Base-by-base conservation (phyloP, 2,329 filamentous ascomycete species). In the Thelonectria olida region DNA sequence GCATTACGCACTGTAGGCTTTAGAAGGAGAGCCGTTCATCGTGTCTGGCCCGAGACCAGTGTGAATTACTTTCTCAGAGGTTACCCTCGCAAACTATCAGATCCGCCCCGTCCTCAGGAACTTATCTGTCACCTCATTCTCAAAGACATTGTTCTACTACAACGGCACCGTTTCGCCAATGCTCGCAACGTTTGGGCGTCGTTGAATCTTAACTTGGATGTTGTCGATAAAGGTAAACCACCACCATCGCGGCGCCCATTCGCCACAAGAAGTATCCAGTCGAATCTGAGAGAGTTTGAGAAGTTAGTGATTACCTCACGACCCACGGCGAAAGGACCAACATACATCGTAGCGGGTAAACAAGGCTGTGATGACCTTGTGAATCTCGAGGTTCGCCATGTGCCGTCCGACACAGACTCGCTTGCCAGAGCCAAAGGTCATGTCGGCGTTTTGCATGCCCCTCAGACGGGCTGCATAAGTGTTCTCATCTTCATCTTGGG, bases 191-290 rank as follows among this genome's bases (percentile, higher is more conserved):
- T 23, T 28, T n/a, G 28, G 44, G n/a, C 52, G 52, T 3, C 52
- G 52, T 13, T 54, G 52, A n/a, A 54, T 41, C 28, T 47, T 47
- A 13, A 54, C 52, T 27, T 54, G 52, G 25, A 54, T 54, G 20
- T 54, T 45, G 13, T 54, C 52, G 20, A 54, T 38, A 13, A 54
- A 47, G 5, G 52, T 54, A 47, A 54, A 54, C 52, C 52, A 54
- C 52, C 52, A 54, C 52, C 52, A 54, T 8, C 52, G 41, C 2
- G 52, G 52, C 9, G 39, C 19, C 52, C 52, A 54, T 17, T 54
- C 52, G 6, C 52, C 42, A 4, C 27, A 47, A 7, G 52, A 25
- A 6, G 52, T 38, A 36, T 54, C 52, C 9, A 54, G 41, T 2
- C 34, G 41, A 28, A 54, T 54, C 52, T 54, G 10, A 31, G 7